Evolutionary conservation across 2,329 filamentous ascomycete species (phyloP).

Genomic region (Colletotrichum tabaci): DNA sequence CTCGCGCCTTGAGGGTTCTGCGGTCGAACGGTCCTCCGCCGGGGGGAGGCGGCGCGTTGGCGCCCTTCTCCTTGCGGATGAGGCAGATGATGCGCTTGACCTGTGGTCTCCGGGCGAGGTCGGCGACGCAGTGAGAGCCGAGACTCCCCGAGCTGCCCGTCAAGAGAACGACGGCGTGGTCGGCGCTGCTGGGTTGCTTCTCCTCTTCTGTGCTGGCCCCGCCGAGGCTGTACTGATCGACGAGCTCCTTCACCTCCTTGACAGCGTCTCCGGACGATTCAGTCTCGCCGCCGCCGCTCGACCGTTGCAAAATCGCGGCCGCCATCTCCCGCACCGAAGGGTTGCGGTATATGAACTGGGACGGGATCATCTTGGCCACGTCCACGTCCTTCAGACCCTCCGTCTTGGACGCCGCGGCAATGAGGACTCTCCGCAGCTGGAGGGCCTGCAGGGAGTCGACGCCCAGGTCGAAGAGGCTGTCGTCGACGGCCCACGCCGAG

Average conservation of each 20-base stretch:
- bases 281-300: neutral
- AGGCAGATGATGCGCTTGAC: constrained; percentile 29
- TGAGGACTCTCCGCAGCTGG: constrained; percentile 43
- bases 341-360: constrained; percentile 44
- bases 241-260: neutral
- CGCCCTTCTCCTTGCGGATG: neutral
- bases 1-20: constrained; percentile 25
- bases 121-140: constrained; percentile 41
- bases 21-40: constrained; percentile 13
- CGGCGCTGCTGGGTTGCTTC: constrained; percentile 4
- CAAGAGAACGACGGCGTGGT: constrained; percentile 41
- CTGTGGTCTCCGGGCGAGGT: constrained; percentile 34
- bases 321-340: constrained; percentile 40
- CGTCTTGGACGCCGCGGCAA: constrained; percentile 38
- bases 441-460: constrained; percentile 51
- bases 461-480: constrained; percentile 50
- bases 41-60: neutral
- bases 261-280: neutral
- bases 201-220: constrained; percentile 1
- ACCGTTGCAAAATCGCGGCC: constrained; percentile 24
- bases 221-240: neutral
- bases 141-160: constrained; percentile 45
- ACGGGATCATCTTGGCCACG: constrained; percentile 36
- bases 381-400: constrained; percentile 38
- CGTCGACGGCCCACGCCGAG: constrained; percentile 17